phyloP scores from a whole-genome alignment of 2,329 filamentous ascomycete species.

The Ophiostoma piceae region DNA sequence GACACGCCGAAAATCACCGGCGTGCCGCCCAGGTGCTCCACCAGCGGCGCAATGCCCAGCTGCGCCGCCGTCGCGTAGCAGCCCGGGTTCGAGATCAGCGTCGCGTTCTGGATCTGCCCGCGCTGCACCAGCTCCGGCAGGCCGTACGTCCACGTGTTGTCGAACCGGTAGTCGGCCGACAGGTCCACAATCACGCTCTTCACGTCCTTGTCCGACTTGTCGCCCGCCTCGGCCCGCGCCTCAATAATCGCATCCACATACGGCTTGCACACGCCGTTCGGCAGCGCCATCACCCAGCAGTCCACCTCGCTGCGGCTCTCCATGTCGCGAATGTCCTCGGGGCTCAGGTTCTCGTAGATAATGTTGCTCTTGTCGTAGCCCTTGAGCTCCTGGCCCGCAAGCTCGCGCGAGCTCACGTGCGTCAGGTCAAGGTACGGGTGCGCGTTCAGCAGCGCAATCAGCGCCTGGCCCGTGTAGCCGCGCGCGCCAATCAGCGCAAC shows the following conservation, averaged over 20 bases:
- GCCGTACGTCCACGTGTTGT: conserved; percentile 79
- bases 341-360: conserved; percentile 81
- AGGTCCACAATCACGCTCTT: conserved; percentile 84
- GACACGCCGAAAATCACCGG: conserved; percentile 87
- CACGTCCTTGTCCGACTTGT: conserved; percentile 54
- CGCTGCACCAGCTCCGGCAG: conserved; percentile 80
- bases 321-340: conserved; percentile 82
- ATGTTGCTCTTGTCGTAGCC: conserved; percentile 90
- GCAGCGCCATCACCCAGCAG: conserved; percentile 96
- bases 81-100: conserved; percentile 83
- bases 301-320: conserved; percentile 80
- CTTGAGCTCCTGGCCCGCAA: conserved; percentile 77
- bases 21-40: conserved; percentile 68
- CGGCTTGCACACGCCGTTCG: conserved; percentile 90
- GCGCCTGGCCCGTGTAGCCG: conserved; percentile 87
- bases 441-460: conserved; percentile 79
- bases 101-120: conserved; percentile 68
- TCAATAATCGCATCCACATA: conserved; percentile 84
- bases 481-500: conserved; percentile 86
- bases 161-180: conserved; percentile 94
- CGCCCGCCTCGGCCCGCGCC: conserved; percentile 45
- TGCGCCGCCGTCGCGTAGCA: conserved; percentile 95
- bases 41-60: conserved; percentile 76
- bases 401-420: conserved; percentile 89
- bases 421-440: conserved; percentile 87